Evolutionary conservation across 257 asterid species (phyloP).

Genomic region (Knoxia roxburghii): DNA sequence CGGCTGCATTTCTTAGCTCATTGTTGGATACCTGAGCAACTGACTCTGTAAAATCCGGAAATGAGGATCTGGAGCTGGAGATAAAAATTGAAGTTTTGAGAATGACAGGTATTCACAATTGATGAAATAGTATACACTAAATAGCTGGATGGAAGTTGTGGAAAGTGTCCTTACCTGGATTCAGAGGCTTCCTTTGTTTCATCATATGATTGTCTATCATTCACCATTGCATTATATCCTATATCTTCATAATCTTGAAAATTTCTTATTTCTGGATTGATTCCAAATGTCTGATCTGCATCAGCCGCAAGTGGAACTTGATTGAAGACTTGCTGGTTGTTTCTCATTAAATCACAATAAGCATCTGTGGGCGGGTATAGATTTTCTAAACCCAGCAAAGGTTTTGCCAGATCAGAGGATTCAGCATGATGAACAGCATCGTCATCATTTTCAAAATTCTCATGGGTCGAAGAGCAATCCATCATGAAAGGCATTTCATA

Average conservation of each 20-base stretch:
- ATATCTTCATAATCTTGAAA: constrained; percentile 14
- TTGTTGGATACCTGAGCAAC: constrained; percentile 15
- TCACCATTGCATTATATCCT: constrained; percentile 17
- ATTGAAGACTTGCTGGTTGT: constrained; percentile 1
- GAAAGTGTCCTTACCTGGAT: constrained; percentile 30
- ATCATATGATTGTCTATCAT: constrained; percentile 36
- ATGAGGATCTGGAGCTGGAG: constrained; percentile 35
- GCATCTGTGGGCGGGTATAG: neutral
- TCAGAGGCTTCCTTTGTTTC: constrained; percentile 30
- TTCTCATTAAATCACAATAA: constrained; percentile 7
- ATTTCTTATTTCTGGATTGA: constrained; percentile 14
- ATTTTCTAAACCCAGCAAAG: constrained; percentile 15
- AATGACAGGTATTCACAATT: neutral
- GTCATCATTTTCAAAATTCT: neutral
- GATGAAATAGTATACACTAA: neutral
- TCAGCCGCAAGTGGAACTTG: constrained; percentile 21
- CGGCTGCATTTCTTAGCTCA: constrained; percentile 43
- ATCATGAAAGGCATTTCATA: constrained; percentile 10
- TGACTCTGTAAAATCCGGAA: constrained; percentile 14
- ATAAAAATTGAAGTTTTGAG: neutral
- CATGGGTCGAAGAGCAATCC: constrained; percentile 6
- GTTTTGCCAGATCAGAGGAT: constrained; percentile 9
- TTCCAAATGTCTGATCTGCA: neutral
- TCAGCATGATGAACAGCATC: constrained; percentile 8
- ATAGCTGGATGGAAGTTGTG: neutral